These are phyloP conservation scores for Heracleum sosnowskyi DNA, from an alignment of 129 eudicot species.

Conservation along the genomic window DNA sequence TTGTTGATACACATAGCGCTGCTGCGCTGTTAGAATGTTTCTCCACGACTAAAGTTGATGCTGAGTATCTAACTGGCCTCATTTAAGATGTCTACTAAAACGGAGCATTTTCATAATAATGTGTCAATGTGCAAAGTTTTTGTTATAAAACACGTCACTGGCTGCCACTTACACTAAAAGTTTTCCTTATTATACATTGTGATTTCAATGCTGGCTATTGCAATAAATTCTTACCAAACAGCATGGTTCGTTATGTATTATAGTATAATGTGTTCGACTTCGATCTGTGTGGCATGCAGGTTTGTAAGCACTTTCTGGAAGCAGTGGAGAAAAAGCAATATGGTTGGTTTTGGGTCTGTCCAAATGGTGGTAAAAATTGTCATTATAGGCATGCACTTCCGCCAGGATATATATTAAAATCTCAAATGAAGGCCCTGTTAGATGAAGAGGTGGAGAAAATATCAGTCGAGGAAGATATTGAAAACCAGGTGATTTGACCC, in stretches of 20 bases:
- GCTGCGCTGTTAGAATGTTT: not conserved
- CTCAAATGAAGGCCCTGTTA: conserved; percentile 92
- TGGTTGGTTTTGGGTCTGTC: conserved; percentile 98
- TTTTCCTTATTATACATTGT: not conserved
- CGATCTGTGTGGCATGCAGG: conserved; percentile 22
- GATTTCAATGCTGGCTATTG: not conserved
- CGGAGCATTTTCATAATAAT: not conserved
- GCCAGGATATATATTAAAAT: conserved; percentile 74
- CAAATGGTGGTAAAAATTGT: conserved; percentile 87
- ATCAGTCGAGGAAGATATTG: conserved; percentile 86
- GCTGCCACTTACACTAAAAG: not conserved
- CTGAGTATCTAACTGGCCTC: not conserved
- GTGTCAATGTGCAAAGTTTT: not conserved
- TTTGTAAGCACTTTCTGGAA: conserved; percentile 77
- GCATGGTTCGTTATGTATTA: not conserved
- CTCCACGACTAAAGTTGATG: not conserved
- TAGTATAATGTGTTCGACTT: not conserved
- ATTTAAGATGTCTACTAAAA: not conserved
- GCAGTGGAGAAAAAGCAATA: conserved; percentile 97
- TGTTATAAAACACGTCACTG: not conserved
- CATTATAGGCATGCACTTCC: conserved; percentile 97
- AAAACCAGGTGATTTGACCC: conserved; percentile 50
- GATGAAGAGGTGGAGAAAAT: conserved; percentile 77
- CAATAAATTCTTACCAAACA: not conserved
- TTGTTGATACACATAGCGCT: not conserved